phyloP scores from a whole-genome alignment of 345 rosid species.

The Nephelium lappaceum region DNA sequence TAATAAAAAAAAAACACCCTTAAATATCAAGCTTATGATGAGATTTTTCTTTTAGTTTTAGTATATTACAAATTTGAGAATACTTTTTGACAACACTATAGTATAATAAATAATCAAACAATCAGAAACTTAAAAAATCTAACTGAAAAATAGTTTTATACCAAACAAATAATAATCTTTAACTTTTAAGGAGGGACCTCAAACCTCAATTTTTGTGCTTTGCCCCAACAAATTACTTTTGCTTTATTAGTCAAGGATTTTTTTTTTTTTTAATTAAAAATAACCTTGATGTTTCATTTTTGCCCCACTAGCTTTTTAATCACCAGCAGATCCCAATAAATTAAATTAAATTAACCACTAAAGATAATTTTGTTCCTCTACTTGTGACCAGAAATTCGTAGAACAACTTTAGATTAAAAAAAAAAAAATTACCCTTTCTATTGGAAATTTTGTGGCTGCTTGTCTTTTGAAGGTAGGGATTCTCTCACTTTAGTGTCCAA shows the following conservation, averaged over 20 bases:
- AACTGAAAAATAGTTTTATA: not conserved
- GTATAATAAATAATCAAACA: not conserved
- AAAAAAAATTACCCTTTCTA: not conserved
- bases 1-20: too few relatives aligned
- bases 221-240: conserved; percentile 20
- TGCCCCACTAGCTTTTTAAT: not conserved
- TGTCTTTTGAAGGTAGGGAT: not conserved
- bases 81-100: too few relatives aligned
- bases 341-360: not conserved
- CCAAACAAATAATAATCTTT: not conserved
- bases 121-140: not conserved
- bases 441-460: conserved; percentile 6
- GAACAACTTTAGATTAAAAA: too few relatives aligned
- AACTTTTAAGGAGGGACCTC: conserved; percentile 10
- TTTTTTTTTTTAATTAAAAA: too few relatives aligned
- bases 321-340: conserved; percentile 12
- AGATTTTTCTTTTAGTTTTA: too few relatives aligned
- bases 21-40: not conserved
- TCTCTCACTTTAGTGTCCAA: not conserved
- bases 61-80: not conserved
- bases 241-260: conserved; percentile 22
- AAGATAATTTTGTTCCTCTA: conserved; percentile 12
- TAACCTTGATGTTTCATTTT: not conserved
- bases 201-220: conserved; percentile 12
- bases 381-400: not conserved